These are phyloP conservation scores for Fusarium phyllophilum DNA, from an alignment of 2,329 filamentous ascomycete genomes.

Conservation along the genomic window DNA sequence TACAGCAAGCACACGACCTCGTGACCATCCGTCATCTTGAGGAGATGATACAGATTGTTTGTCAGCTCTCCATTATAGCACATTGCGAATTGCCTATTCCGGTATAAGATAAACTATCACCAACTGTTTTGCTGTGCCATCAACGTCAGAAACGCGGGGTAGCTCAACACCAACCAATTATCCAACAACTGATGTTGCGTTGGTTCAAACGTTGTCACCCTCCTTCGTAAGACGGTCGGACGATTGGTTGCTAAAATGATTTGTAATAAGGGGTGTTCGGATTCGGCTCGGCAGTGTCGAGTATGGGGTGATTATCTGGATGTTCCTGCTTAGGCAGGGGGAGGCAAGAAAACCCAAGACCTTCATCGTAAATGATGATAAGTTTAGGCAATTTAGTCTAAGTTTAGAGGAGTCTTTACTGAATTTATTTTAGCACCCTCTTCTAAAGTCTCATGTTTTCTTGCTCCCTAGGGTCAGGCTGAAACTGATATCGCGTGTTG, in stretches of 20 bases:
- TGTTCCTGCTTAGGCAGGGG: not conserved
- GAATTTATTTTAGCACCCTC: not conserved
- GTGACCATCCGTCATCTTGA: slow-evolving; percentile 29
- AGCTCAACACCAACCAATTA: not conserved
- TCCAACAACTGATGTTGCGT: not conserved
- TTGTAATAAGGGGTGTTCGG: not conserved
- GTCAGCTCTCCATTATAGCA: slow-evolving; percentile 7
- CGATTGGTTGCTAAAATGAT: not conserved
- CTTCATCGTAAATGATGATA: not conserved
- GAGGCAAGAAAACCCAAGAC: not conserved
- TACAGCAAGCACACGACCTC: not conserved
- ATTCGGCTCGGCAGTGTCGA: not conserved
- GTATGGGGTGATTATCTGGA: too few relatives aligned
- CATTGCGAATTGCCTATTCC: slow-evolving; percentile 8
- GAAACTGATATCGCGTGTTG: not conserved
- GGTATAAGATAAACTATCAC: slow-evolving; percentile 15
- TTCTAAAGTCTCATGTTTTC: not conserved
- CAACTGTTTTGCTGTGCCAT: slow-evolving; percentile 10
- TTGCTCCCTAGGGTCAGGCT: not conserved
- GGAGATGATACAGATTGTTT: not conserved
- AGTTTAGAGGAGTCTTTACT: not conserved
- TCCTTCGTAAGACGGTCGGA: not conserved
- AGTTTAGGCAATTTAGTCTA: not conserved
- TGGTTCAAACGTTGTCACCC: not conserved
- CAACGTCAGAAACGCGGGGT: slow-evolving; percentile 39